Percentiles rank a stretch among this genome's conserved stretches.
phyloP scores from a whole-genome alignment of 2,329 filamentous ascomycete genomes.

The Hypomyces rosellus region DNA sequence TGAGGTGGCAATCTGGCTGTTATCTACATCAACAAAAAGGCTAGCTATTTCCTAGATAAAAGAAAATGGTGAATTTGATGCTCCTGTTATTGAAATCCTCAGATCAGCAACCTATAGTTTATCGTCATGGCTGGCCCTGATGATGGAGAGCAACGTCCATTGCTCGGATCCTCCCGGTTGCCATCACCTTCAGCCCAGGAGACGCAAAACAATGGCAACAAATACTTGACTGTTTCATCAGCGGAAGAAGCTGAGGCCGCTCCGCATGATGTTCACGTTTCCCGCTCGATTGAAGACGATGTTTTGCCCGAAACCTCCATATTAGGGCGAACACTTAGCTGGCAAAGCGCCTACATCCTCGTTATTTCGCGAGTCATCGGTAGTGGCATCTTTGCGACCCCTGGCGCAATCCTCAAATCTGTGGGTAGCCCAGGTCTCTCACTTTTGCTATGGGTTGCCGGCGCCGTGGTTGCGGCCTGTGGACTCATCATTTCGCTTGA shows the following conservation, averaged over 20 bases:
- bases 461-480: slow-evolving; percentile 54
- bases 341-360: slow-evolving; percentile 59
- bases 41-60: background rate
- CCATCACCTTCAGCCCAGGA: background rate
- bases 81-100: background rate
- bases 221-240: slow-evolving; percentile 3
- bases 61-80: background rate
- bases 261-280: background rate
- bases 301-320: slow-evolving; percentile 53
- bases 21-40: slow-evolving; percentile 1
- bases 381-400: slow-evolving; percentile 66
- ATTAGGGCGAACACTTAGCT: slow-evolving; percentile 53
- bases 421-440: slow-evolving; percentile 61
- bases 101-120: background rate
- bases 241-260: slow-evolving; percentile 5
- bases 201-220: background rate
- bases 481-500: slow-evolving; percentile 59
- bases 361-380: slow-evolving; percentile 64
- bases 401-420: slow-evolving; percentile 58
- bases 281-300: slow-evolving; percentile 44
- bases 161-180: background rate
- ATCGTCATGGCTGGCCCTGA: slow-evolving; percentile 7
- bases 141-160: slow-evolving; percentile 2
- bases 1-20: too few relatives aligned
- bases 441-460: slow-evolving; percentile 56